These are phyloP conservation scores for Lactarius vividus DNA, from an alignment of 768 basidiomycete genomes.

Conservation along the genomic window DNA sequence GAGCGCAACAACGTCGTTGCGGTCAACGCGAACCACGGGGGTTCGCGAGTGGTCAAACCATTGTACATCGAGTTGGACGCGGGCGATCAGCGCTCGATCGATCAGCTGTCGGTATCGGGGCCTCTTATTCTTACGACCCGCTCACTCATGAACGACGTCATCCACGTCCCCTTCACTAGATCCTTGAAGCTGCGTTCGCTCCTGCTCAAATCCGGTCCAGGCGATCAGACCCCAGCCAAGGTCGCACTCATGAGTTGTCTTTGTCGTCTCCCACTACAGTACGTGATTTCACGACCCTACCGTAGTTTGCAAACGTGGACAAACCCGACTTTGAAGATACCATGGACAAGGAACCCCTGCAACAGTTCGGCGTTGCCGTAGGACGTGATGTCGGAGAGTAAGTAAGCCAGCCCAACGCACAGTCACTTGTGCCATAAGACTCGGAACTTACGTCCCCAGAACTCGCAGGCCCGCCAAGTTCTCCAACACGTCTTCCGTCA, in stretches of 20 bases:
- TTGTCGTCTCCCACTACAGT: too few species aligned
- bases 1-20: too few species aligned
- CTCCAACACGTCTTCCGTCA: conserved; percentile 74
- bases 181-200: conserved; percentile 81
- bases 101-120: conserved; percentile 59
- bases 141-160: conserved; percentile 33
- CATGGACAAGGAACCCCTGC: conserved; percentile 56
- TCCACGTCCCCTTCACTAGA: conserved; percentile 85
- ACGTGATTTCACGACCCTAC: too few species aligned
- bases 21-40: too few species aligned
- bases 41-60: too few species aligned
- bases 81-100: too few species aligned
- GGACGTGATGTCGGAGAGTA: conserved; percentile 82
- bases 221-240: conserved; percentile 70
- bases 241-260: conserved; percentile 59
- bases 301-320: conserved; percentile 73
- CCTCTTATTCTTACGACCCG: background rate
- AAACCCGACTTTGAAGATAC: conserved; percentile 81
- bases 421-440: background rate
- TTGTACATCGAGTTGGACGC: conserved; percentile 87
- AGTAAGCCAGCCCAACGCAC: conserved; percentile 40
- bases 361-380: conserved; percentile 69
- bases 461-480: conserved; percentile 76
- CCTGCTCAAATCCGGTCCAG: conserved; percentile 81
- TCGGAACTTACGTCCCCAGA: background rate